Evolutionary conservation across 177 flowering plant genomes (phyloP).

Genomic region (Vitis hybrid): DNA sequence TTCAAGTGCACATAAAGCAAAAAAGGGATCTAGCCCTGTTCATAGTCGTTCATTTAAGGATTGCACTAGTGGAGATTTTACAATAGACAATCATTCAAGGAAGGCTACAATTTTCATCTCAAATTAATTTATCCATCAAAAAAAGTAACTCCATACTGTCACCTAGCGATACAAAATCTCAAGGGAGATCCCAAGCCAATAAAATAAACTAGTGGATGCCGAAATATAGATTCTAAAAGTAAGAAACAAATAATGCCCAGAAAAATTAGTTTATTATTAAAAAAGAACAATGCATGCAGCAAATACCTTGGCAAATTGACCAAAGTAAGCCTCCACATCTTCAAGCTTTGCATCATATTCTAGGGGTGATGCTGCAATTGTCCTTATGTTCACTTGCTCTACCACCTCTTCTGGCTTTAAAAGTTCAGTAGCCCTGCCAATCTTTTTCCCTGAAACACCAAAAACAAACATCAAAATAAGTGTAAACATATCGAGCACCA

Average conservation of each 20-base stretch:
- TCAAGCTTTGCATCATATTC: constrained; percentile 62
- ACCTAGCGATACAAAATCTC: too few relatives aligned
- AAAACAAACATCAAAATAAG: not conserved
- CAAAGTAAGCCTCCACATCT: constrained; percentile 75
- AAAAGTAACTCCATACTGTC: too few relatives aligned
- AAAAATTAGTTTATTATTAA: not conserved
- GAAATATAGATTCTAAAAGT: not conserved
- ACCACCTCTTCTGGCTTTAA: constrained; percentile 73
- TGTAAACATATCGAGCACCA: too few relatives aligned
- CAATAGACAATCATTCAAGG: too few relatives aligned
- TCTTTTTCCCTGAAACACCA: constrained; percentile 54
- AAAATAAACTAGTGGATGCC: not conserved
- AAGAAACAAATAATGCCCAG: not conserved
- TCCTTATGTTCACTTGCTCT: constrained; percentile 76
- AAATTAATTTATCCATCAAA: too few relatives aligned
- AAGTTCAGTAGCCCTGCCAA: constrained; percentile 70
- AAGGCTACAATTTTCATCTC: too few relatives aligned
- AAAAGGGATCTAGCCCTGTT: too few relatives aligned
- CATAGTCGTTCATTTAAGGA: too few relatives aligned
- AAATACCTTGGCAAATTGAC: constrained; percentile 71
- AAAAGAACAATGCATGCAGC: not conserved
- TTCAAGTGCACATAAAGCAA: too few relatives aligned
- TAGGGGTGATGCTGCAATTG: constrained; percentile 82
- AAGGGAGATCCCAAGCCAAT: not conserved
- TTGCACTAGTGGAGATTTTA: too few relatives aligned